These are phyloP conservation scores for Santalum album DNA, from an alignment of 164 flowering plant species.

Conservation along the genomic window DNA sequence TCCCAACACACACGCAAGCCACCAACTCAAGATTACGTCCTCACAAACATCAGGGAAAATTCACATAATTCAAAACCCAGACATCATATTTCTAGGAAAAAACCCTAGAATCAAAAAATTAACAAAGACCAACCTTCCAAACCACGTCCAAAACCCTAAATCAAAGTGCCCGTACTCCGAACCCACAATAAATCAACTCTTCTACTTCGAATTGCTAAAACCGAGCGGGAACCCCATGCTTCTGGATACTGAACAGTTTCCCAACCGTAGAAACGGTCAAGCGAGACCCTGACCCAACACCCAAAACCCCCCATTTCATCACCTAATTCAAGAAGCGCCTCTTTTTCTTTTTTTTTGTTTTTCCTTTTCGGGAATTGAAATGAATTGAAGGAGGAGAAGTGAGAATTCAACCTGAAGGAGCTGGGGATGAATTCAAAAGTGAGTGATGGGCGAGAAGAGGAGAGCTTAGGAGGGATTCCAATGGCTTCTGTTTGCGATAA, in stretches of 20 bases:
- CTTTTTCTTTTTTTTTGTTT: no score
- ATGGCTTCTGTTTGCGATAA: no score
- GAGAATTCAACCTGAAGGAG: no score
- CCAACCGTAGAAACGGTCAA: conserved; percentile 11
- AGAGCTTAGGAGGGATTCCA: background rate
- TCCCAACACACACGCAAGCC: conserved; percentile 33
- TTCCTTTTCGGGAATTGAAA: no score
- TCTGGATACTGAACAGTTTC: background rate
- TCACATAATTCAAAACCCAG: no score
- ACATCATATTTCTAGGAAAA: no score
- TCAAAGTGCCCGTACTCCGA: conserved; percentile 13
- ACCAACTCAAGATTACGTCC: no score
- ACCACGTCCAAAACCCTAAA: conserved; percentile 23
- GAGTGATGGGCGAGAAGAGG: no score
- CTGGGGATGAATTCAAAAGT: no score
- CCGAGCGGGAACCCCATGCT: background rate
- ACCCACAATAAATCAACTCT: conserved; percentile 22
- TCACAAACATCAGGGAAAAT: no score
- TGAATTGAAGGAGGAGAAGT: no score
- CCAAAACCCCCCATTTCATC: conserved; percentile 11
- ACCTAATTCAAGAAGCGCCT: conserved; percentile 12
- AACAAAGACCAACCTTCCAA: conserved; percentile 35
- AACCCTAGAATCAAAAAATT: no score
- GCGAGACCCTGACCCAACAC: conserved; percentile 4
- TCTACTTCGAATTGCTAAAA: conserved; percentile 17